Base-by-base conservation (phyloP, 345 rosid genomes). In the Kandelia obovata region DNA sequence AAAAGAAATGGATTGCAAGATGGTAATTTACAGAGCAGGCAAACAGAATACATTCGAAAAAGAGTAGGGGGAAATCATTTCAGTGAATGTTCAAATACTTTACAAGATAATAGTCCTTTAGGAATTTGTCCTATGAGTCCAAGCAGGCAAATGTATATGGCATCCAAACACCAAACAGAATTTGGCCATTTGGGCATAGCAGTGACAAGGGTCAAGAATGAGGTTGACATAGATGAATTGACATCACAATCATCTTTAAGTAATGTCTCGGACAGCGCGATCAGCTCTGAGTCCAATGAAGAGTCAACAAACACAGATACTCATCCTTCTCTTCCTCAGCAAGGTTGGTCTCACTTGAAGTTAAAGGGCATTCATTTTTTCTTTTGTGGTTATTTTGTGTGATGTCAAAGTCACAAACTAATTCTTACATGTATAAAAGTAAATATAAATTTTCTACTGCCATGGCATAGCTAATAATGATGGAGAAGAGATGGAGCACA, bases 211-310 rank as follows among this genome's bases (percentile, higher is more conserved):
- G 53, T 5, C 49, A 34, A 49, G 37, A 21, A 62, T 37, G 67
- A 49, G 37, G 55, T 19, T 47, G 68, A 9, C 3, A 51, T 17
- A 49, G 68, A 65, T 51, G 68, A 65, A 19, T 11, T 64, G 67
- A 64, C 4, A 17, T 1, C 23, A 27, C 52, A 35, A 11, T 31
- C 52, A 49, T 46, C 68, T 15, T 65, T 56, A 28, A 30, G 34
- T 51, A 64, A 9, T 21, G 21, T 30, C 28, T 64, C 26, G 2
- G 67, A 64, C 51, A 28, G 20, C 19, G 53, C 53, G 8, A 47
- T n/a, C 17, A 64, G 67, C 31, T 64, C 5, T 49, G 57, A 27
- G 35, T 31, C 23, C 37, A n/a, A 9, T 7, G 58, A 47, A 25
- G 32, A 26, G 53, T 51, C 67, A 28, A 3, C 39, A 20, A 47